Evolutionary conservation across 495 filamentous ascomycete genomes (phyloP).

Genomic region (Rhizodiscina lignyota): DNA sequence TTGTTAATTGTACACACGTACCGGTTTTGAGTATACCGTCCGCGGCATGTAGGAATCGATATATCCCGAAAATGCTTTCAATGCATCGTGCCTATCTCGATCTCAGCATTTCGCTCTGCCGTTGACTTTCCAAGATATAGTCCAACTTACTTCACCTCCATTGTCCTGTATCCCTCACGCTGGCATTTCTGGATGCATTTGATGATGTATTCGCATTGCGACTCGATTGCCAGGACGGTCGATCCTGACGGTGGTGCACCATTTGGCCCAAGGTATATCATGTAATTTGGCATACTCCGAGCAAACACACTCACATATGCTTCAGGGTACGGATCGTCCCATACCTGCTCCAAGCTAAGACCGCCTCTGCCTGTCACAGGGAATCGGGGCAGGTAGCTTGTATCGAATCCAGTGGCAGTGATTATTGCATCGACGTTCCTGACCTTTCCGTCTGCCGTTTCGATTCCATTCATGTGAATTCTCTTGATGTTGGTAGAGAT

Average conservation of each 20-base stretch:
- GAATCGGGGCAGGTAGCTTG: slow-evolving; percentile 2
- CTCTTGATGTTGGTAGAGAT: slow-evolving; percentile 1
- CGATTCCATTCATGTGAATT: slow-evolving; percentile 3
- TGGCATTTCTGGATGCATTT: no score
- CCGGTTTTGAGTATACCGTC: no score
- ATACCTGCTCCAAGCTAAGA: slow-evolving; percentile 1
- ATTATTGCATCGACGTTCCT: slow-evolving; percentile 6
- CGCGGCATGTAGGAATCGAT: no score
- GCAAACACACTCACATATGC: slow-evolving; percentile 4
- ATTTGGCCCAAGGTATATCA: slow-evolving; percentile 6
- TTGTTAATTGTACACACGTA: no score
- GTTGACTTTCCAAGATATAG: no score
- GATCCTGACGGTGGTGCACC: no score
- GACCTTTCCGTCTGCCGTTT: slow-evolving; percentile 3
- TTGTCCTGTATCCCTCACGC: no score
- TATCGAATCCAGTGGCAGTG: slow-evolving; percentile 12
- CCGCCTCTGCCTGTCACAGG: slow-evolving; percentile 5
- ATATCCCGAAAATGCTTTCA: no score
- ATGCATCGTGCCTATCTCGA: no score
- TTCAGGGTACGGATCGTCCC: neutral
- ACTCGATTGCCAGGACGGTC: neutral
- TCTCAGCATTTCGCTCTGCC: no score
- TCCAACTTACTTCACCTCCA: no score
- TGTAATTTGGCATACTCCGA: slow-evolving; percentile 5
- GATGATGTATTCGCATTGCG: neutral